These are phyloP conservation scores for Starmerella ratchasimensis DNA, from an alignment of 805 yeast species.

Conservation along the genomic window DNA sequence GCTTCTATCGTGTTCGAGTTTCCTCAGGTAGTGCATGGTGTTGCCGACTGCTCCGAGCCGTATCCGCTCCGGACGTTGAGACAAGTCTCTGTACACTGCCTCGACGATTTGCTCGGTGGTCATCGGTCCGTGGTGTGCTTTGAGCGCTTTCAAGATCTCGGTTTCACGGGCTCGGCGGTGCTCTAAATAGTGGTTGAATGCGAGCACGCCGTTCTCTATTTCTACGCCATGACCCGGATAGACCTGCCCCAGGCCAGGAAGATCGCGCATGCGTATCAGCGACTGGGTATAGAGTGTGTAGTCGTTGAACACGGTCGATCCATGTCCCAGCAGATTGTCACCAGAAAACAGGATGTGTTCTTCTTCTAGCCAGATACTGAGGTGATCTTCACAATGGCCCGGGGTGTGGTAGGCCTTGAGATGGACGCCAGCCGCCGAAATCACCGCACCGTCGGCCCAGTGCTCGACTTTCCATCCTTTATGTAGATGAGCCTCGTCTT, in stretches of 20 bases:
- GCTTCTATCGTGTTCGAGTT: slow-evolving; percentile 20
- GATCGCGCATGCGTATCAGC: slow-evolving; percentile 20
- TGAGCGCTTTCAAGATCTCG: slow-evolving; percentile 21
- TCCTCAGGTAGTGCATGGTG: slow-evolving; percentile 23
- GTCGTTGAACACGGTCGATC: slow-evolving; percentile 27
- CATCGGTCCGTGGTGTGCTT: slow-evolving; percentile 5
- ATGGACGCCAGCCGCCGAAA: slow-evolving; percentile 23
- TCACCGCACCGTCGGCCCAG: slow-evolving; percentile 19
- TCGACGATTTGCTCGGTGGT: slow-evolving; percentile 18
- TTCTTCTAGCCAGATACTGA: slow-evolving; percentile 26
- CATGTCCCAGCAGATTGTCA: slow-evolving; percentile 30
- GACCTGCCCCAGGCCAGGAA: slow-evolving; percentile 17
- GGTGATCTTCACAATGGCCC: slow-evolving; percentile 29
- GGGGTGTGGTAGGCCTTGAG: slow-evolving; percentile 25
- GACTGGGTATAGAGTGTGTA: slow-evolving; percentile 23
- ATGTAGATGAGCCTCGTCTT: background rate
- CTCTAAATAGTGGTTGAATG: slow-evolving; percentile 24
- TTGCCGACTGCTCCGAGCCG: slow-evolving; percentile 25
- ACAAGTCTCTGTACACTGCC: slow-evolving; percentile 19
- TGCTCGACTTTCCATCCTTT: background rate
- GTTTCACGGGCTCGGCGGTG: slow-evolving; percentile 27
- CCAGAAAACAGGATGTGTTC: slow-evolving; percentile 27
- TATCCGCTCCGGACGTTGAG: slow-evolving; percentile 20
- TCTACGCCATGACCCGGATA: slow-evolving; percentile 30
- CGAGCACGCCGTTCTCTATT: slow-evolving; percentile 23